These are phyloP conservation scores for Orbilia ellipsospora DNA, from an alignment of 2,329 filamentous ascomycete genomes.

Conservation along the genomic window DNA sequence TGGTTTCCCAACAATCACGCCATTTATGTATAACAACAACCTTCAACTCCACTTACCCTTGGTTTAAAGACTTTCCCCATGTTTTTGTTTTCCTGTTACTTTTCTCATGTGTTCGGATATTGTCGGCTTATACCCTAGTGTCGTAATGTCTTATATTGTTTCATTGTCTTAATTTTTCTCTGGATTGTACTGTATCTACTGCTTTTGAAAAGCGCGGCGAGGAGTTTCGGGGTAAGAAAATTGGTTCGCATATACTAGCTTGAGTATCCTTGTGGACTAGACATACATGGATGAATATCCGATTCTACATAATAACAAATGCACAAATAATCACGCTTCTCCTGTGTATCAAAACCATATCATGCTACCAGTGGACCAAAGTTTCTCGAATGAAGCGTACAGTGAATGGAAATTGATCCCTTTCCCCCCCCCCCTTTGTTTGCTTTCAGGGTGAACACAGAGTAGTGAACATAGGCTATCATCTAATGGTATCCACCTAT, in stretches of 20 bases:
- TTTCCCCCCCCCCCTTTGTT: too few relatives aligned
- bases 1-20: slow-evolving; percentile 13
- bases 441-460: too few relatives aligned
- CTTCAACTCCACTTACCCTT: slow-evolving; percentile 22
- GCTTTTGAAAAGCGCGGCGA: slow-evolving; percentile 29
- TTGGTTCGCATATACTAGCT: slow-evolving; percentile 13
- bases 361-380: too few relatives aligned
- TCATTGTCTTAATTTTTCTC: background rate
- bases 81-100: background rate
- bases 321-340: too few relatives aligned
- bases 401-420: too few relatives aligned
- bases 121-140: slow-evolving; percentile 50
- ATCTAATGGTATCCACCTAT: too few relatives aligned
- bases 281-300: background rate
- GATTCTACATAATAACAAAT: background rate
- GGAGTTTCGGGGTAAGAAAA: slow-evolving; percentile 43
- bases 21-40: slow-evolving; percentile 25
- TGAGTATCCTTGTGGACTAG: background rate
- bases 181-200: slow-evolving; percentile 22
- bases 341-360: too few relatives aligned
- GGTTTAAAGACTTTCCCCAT: slow-evolving; percentile 16
- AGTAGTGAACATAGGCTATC: too few relatives aligned
- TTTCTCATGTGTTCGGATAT: slow-evolving; percentile 27
- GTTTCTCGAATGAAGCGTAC: too few relatives aligned
- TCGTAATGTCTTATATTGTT: slow-evolving; percentile 30